phyloP scores from a whole-genome alignment of 768 basidiomycete genomes.

The Solioccasus polychromus region DNA sequence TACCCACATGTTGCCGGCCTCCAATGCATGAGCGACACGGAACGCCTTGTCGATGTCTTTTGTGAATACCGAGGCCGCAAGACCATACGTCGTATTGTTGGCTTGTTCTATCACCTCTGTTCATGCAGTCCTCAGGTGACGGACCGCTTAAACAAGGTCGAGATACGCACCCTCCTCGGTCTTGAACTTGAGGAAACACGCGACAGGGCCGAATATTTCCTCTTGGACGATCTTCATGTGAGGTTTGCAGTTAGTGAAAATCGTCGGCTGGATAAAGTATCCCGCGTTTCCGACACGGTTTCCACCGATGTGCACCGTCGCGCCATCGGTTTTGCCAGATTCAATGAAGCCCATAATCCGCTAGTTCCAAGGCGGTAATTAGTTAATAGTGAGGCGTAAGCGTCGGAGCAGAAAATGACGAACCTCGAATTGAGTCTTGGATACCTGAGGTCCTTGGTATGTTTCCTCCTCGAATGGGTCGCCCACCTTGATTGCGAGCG shows the following conservation, averaged over 20 bases:
- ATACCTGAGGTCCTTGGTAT: slow-evolving; percentile 79
- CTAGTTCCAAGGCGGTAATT: slow-evolving; percentile 35
- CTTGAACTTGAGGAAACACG: slow-evolving; percentile 73
- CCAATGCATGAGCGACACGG: slow-evolving; percentile 38
- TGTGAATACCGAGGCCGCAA: slow-evolving; percentile 86
- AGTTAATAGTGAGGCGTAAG: neutral
- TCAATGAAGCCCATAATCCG: slow-evolving; percentile 78
- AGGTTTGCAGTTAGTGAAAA: slow-evolving; percentile 63
- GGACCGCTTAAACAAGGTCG: too few species aligned
- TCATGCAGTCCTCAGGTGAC: too few species aligned
- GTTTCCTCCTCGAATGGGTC: slow-evolving; percentile 61
- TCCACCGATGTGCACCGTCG: slow-evolving; percentile 64
- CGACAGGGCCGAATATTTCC: slow-evolving; percentile 82
- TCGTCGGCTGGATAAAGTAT: slow-evolving; percentile 73
- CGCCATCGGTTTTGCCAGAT: slow-evolving; percentile 69
- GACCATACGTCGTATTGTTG: slow-evolving; percentile 85
- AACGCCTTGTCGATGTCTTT: slow-evolving; percentile 51
- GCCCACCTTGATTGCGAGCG: slow-evolving; percentile 59
- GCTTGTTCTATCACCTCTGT: slow-evolving; percentile 69
- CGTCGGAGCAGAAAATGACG: slow-evolving; percentile 29
- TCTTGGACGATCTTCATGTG: slow-evolving; percentile 75
- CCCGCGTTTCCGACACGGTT: slow-evolving; percentile 55
- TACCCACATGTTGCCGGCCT: slow-evolving; percentile 62
- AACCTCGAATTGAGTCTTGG: slow-evolving; percentile 70
- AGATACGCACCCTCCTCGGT: too few species aligned